Percentiles rank a stretch among this genome's conserved stretches.
Evolutionary conservation across 495 filamentous ascomycete species (phyloP).

Genomic region (Penicillium alfredii): DNA sequence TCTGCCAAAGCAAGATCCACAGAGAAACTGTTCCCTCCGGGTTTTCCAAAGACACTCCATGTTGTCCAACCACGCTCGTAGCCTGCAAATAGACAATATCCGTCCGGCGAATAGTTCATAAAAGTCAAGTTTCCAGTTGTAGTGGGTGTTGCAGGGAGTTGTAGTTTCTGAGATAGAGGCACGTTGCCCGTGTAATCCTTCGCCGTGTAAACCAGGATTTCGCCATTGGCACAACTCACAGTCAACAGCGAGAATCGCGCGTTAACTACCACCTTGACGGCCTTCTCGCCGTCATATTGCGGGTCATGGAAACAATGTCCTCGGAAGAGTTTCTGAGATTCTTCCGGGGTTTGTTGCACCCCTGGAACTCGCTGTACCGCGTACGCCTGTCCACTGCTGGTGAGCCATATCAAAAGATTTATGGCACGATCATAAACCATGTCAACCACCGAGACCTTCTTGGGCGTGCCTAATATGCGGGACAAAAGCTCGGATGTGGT

Average conservation of each 20-base stretch:
- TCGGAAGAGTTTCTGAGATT: conserved; percentile 65
- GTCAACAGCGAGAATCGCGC: conserved; percentile 91
- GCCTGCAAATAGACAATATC: conserved; percentile 92
- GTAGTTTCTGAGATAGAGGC: conserved; percentile 76
- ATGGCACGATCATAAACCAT: conserved; percentile 98
- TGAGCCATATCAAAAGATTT: conserved; percentile 93
- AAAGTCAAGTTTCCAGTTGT: conserved; percentile 66
- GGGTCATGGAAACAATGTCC: conserved; percentile 89
- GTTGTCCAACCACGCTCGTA: conserved; percentile 91
- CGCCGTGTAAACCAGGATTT: conserved; percentile 79
- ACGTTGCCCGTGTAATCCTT: conserved; percentile 92
- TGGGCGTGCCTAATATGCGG: conserved; percentile 76
- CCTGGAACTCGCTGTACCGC: conserved; percentile 70
- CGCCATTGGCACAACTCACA: conserved; percentile 74
- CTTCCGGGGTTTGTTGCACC: conserved; percentile 26
- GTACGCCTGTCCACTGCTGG: conserved; percentile 83
- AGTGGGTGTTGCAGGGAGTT: conserved; percentile 53
- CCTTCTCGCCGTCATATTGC: conserved; percentile 49
- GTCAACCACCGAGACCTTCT: conserved; percentile 65
- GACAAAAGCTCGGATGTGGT: conserved; percentile 88
- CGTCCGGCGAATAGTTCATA: conserved; percentile 87
- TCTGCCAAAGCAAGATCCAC: conserved; percentile 58
- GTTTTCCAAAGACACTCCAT: conserved; percentile 96
- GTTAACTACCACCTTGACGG: conserved; percentile 75
- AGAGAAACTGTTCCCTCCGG: conserved; percentile 72